A percentile compares a stretch with the other conserved stretches of the same genome.
Conservation (phyloP, 495 filamentous ascomycete genomes). For the Xylaria flabelliformis region DNA sequence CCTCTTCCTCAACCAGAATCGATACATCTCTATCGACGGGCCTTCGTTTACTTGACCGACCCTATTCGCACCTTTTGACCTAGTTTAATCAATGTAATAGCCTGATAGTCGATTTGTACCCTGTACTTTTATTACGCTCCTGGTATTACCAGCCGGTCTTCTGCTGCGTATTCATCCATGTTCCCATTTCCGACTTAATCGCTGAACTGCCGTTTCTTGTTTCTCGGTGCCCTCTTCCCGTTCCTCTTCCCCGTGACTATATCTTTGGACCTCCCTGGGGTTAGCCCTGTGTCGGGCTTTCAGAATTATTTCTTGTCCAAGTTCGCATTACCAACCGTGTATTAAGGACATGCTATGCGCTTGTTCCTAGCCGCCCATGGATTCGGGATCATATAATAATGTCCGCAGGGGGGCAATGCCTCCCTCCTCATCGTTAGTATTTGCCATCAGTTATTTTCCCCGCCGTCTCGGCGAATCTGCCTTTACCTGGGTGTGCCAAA, state of each 20-base stretch:
- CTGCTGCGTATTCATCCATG: not conserved
- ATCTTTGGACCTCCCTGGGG: not conserved
- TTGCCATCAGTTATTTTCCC: not conserved
- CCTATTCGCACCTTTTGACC: conserved; percentile 2
- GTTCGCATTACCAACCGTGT: not conserved
- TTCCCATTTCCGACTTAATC: conserved; percentile 8
- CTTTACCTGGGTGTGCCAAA: not conserved
- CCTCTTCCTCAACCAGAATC: not conserved
- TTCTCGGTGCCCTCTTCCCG: not conserved
- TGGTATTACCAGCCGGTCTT: not conserved
- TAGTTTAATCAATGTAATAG: conserved; percentile 9
- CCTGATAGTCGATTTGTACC: not conserved
- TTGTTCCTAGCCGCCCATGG: conserved; percentile 32
- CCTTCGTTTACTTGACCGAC: not conserved
- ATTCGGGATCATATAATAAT: conserved; percentile 42
- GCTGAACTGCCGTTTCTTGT: not conserved
- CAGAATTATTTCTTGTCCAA: not conserved
- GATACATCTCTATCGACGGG: conserved; percentile 8
- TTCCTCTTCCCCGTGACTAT: not conserved
- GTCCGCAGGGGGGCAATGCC: conserved; percentile 37
- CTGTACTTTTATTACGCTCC: conserved; percentile 9
- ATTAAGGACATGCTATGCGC: conserved; percentile 9
- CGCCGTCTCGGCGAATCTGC: not conserved
- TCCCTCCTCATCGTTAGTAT: conserved; percentile 35
- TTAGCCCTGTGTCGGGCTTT: not conserved